Base-by-base conservation (phyloP, 169 alveolate species). In the Condylostoma magnum region DNA sequence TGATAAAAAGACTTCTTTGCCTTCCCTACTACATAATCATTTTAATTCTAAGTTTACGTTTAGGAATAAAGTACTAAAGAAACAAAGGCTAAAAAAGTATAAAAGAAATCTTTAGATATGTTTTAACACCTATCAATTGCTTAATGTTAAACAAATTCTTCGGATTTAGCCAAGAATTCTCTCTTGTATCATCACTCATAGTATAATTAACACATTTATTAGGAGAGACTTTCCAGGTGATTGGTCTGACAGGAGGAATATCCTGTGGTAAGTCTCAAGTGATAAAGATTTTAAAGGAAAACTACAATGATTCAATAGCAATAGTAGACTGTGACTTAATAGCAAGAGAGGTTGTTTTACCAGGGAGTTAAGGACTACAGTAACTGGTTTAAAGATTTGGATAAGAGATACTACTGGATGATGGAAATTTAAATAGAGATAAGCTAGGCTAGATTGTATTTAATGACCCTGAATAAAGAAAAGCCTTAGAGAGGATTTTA, bases 231-330 rank as follows among this genome's bases (percentile, higher is more conserved):
- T 47, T 66, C 8, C 65, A 66, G 47, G 36, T 47, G 58, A 47
- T 30, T 46, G 86, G 89, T 5, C 43, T 85, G 15, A 85, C 92
- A 2, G 92, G 92, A 20, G 90, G 92, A 4, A 53, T 85, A 47
- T 88, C 82, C 10, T 54, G 86, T 27, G 92, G 92, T 2, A 85
- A 85, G 76, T 68, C 80, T 34, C 52, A 79, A 47, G 79, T 73
- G 22, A 43, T 80, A 27, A 66, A 54, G 10, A 48, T 52, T 15
- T 30, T 65, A 28, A 31, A 37, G 18, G 77, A 72, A n/a, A 20
- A 22, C 44, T 28, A 25, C 67, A n/a, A 38, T 12, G 84, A 79
- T 10, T n/a, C n/a, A n/a, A 74, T 76, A 37, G 58, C 55, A 33
- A 50, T 85, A 6, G 47, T 85, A n/a, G 92, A 85, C 44, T 80